Base-by-base conservation (phyloP, 768 basidiomycete genomes). In the Hericium erinaceus region DNA sequence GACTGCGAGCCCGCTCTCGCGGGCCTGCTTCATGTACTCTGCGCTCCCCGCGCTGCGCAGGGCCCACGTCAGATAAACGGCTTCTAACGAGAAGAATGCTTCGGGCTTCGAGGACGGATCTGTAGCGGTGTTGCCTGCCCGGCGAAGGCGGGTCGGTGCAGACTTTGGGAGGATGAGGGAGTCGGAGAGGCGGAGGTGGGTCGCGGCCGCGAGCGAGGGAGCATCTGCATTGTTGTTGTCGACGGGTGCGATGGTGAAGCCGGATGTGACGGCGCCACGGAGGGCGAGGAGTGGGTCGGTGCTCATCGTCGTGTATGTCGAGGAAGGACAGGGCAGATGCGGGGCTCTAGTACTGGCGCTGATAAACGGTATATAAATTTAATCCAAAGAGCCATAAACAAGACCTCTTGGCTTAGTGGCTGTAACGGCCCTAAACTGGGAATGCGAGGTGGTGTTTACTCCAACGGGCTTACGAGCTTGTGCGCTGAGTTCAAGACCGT, bases 401-500 rank as follows among this genome's bases (percentile, higher is more conserved):
- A 40, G 57, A 20, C 41, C 13, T 20, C 22, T 24, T 51, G 22
- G 44, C 69, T 65, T 62, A 89, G 81, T 74, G 87, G 89, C 79
- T 91, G 87, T 90, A 80, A 70, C 65, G 89, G 87, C 85, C 85
- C 80, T 73, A 76, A 86, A 65, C 77, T 76, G 82, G 89, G 89
- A 84, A 89, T 90, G 87, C 75, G 83, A 75, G 77, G 80, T 78
- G 80, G 78, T 72, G 71, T 73, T 61, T 61, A 71, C 60, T 22
- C 74, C 87, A 80, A 82, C 86, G 80, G 70, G 61, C 48, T 70
- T 64, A 71, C 71, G 73, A 80, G 77, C 74, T 70, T 79, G 89
- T 82, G 89, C 89, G 88, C 89, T 87, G 84, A 59, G 85, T 89
- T 90, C 89, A 86, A 90, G 86, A 79, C 87, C 80, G 83, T 83